Conservation (phyloP, 1,284 basidiomycete genomes). For the Ceratorhiza oryzae-sativae region DNA sequence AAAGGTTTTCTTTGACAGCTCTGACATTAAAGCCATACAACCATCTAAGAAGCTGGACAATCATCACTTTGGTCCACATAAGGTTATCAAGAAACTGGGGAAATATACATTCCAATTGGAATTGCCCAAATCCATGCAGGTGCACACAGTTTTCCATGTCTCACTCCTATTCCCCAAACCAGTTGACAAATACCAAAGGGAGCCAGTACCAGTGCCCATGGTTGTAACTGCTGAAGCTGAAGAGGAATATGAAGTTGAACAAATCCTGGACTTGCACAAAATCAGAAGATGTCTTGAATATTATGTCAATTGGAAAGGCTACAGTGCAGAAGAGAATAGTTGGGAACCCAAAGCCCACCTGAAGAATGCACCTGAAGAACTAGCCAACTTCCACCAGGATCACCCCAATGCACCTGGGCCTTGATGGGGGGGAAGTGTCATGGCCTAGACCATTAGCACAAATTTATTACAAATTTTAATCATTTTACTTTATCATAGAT, state of each 20-base stretch:
- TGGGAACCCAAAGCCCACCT: slow-evolving; percentile 24
- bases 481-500: too few species aligned
- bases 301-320: slow-evolving; percentile 11
- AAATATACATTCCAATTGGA: slow-evolving; percentile 42
- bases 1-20: slow-evolving; percentile 45
- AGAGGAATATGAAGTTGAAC: slow-evolving; percentile 35
- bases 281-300: not conserved
- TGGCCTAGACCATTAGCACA: too few species aligned
- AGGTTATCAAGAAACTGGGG: slow-evolving; percentile 40
- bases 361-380: not conserved
- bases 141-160: slow-evolving; percentile 50
- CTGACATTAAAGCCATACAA: slow-evolving; percentile 44
- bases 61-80: slow-evolving; percentile 45
- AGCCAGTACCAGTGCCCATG: too few species aligned
- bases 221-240: too few species aligned
- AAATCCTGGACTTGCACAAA: slow-evolving; percentile 38
- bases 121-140: slow-evolving; percentile 43
- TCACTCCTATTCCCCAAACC: too few species aligned
- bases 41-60: slow-evolving; percentile 47
- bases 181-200: too few species aligned
- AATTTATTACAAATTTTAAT: too few species aligned
- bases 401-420: slow-evolving; percentile 22
- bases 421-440: slow-evolving; percentile 14
- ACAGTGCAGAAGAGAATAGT: slow-evolving; percentile 7
- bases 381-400: not conserved